These are phyloP conservation scores for Diutina rugosa DNA, from an alignment of 1,139 yeast genomes.

Conservation along the genomic window DNA sequence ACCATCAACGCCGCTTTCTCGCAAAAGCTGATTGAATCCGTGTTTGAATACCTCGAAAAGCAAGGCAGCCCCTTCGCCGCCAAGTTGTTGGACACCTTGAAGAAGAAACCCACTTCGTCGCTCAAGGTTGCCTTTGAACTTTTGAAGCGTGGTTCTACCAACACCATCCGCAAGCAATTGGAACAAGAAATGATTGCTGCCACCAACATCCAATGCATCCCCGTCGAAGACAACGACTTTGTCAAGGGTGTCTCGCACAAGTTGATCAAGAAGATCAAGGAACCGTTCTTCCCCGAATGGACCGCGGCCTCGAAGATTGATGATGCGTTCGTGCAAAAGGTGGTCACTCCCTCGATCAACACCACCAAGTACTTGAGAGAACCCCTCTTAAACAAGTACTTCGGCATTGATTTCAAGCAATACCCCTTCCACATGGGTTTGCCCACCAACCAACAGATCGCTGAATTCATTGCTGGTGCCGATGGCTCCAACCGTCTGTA, in stretches of 20 bases:
- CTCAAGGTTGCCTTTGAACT: conserved; percentile 63
- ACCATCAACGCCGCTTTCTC: conserved; percentile 62
- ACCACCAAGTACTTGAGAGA: conserved; percentile 18
- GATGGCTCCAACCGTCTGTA: conserved; percentile 51
- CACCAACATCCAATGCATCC: conserved; percentile 51
- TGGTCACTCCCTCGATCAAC: conserved; percentile 13
- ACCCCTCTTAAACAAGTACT: conserved; percentile 31
- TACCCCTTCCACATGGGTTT: conserved; percentile 76
- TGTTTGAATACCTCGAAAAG: conserved; percentile 41
- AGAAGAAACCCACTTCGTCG: conserved; percentile 62
- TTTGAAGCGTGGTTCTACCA: conserved; percentile 46
- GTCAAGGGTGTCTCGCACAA: conserved; percentile 68
- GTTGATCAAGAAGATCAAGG: conserved; percentile 51
- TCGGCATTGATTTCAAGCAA: conserved; percentile 39
- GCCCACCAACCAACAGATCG: conserved; percentile 53
- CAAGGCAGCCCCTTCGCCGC: conserved; percentile 61
- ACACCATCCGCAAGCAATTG: conserved; percentile 54
- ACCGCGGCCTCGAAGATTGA: conserved; percentile 10
- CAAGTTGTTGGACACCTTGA: conserved; percentile 41
- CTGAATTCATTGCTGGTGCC: conserved; percentile 48
- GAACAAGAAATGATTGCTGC: conserved; percentile 70
- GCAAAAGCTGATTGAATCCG: conserved; percentile 43
- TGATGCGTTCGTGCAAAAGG: conserved; percentile 11
- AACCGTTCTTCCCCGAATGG: conserved; percentile 41
- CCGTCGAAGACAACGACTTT: conserved; percentile 48